These are phyloP conservation scores for Trypanosoma congolense DNA, from an alignment of 208 protist genomes.

Conservation along the genomic window DNA sequence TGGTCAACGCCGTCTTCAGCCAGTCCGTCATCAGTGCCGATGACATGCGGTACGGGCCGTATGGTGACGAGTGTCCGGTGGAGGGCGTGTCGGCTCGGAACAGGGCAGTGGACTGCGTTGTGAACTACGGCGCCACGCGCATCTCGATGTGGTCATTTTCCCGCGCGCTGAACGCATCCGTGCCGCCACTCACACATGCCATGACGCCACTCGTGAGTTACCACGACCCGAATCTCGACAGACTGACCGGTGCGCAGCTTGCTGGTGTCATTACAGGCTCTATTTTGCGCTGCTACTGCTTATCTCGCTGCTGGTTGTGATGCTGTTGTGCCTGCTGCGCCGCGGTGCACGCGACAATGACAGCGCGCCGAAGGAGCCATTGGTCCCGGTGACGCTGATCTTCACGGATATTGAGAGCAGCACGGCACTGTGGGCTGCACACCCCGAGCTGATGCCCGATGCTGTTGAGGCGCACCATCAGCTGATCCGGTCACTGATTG, in stretches of 20 bases:
- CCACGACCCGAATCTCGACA: neutral
- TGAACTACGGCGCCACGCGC: conserved; percentile 47
- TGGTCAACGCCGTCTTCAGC: conserved; percentile 24
- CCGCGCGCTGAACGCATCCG: conserved; percentile 26
- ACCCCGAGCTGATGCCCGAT: conserved; percentile 47
- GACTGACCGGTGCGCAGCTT: conserved; percentile 19
- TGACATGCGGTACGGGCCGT: conserved; percentile 30
- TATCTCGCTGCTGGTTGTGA: neutral
- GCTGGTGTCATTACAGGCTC: conserved; percentile 29
- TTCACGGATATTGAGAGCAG: conserved; percentile 83
- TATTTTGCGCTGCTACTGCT: conserved; percentile 8
- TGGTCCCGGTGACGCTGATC: conserved; percentile 46
- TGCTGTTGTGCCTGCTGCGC: conserved; percentile 26
- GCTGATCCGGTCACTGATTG: conserved; percentile 50
- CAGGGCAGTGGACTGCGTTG: neutral
- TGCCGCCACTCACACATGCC: conserved; percentile 3
- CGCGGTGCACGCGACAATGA: conserved; percentile 30
- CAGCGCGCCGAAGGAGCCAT: conserved; percentile 35
- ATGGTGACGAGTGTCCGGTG: neutral
- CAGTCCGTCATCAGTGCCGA: conserved; percentile 15
- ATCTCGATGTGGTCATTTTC: conserved; percentile 29
- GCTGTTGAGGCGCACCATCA: conserved; percentile 59
- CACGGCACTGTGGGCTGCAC: conserved; percentile 61
- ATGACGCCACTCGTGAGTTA: conserved; percentile 43
- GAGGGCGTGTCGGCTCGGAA: neutral